Evolutionary conservation across 139 green algal genomes (phyloP).

Genomic region (Chlamydomonas schloesseri): DNA sequence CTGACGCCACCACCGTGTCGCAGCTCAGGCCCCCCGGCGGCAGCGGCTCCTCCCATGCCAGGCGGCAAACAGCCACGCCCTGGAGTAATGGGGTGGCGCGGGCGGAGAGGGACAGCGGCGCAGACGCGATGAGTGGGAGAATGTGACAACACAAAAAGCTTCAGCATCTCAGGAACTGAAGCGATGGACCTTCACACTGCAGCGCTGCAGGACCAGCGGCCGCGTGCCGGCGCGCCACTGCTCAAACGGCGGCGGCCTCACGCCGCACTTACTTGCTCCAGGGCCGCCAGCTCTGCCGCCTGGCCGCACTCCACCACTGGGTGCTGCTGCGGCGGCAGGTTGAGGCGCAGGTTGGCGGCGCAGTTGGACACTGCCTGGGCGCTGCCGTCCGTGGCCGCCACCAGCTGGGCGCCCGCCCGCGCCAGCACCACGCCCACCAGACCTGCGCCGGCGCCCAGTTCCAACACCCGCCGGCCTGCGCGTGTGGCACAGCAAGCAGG

Average conservation of each 20-base stretch:
- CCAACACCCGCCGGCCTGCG: conserved; percentile 69
- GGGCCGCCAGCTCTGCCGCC: not conserved
- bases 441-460: conserved; percentile 80
- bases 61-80: not conserved
- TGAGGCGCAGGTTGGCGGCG: conserved; percentile 73
- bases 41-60: conserved; percentile 24
- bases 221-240: too few species aligned
- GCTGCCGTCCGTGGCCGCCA: conserved; percentile 80
- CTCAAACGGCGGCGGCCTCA: too few species aligned
- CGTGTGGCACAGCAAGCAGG: not conserved
- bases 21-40: not conserved
- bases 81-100: too few species aligned
- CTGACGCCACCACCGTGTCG: conserved; percentile 70
- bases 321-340: conserved; percentile 46
- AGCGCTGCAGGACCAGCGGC: too few species aligned
- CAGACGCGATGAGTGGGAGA: too few species aligned
- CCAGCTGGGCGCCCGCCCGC: conserved; percentile 32
- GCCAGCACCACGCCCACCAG: conserved; percentile 63
- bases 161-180: too few species aligned
- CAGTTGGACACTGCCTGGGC: conserved; percentile 73
- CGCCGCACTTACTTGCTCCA: not conserved
- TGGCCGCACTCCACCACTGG: not conserved
- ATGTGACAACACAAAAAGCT: too few species aligned
- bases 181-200: too few species aligned
- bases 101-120: too few species aligned